Evolutionary conservation across 2,329 filamentous ascomycete species (phyloP), one percentile per base, ranked within the genome.

Genomic region (Capronia coronata): DNA sequence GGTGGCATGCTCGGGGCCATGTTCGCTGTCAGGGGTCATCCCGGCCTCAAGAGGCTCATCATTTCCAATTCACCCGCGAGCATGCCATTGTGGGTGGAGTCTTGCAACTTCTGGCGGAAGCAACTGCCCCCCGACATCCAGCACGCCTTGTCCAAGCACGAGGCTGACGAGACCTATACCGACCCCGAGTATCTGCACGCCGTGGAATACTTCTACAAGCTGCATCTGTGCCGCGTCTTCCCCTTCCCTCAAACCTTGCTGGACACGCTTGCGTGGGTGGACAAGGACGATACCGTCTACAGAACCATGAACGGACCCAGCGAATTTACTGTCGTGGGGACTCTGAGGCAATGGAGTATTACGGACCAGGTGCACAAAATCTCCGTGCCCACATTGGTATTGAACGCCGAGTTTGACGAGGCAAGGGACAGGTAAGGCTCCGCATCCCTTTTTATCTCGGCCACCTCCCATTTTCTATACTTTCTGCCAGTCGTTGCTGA

Each of bases 1-100:
- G 75, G 76, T 13, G 76, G 72, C 0, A 76, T 78, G 71, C 62
- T 78, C 0, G 73, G 62, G 1, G 65, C 65, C 0, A 58, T 67
- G 23, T 74, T 69, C 62, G 74, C 74, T 0, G 49, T 52, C 14
- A 65, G 66, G 3, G 57, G 59, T 8, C 64, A 64, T 25, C 43
- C 48, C 19, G 68, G 69, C 0, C 56, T 75, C 27, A 60, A 63
- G 6, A 69, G 67, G 48, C 56, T 75, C 1, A 59, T 75, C 14
- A 56, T 71, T 18, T 59, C 62, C 9, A 58, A 64, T 48, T 52
- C 58, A 1, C 61, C 62, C 2, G 61, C 62, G 7, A 62, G 58
- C 25, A 64, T 66, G 46, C 48, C 50, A 21, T 35, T 60, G 2
- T 62, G 55, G 54, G 41, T 62, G 5, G 44, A 61, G 37, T 56